phyloP scores from a whole-genome alignment of 2,329 filamentous ascomycete genomes.

The Hypoxylon sp. region DNA sequence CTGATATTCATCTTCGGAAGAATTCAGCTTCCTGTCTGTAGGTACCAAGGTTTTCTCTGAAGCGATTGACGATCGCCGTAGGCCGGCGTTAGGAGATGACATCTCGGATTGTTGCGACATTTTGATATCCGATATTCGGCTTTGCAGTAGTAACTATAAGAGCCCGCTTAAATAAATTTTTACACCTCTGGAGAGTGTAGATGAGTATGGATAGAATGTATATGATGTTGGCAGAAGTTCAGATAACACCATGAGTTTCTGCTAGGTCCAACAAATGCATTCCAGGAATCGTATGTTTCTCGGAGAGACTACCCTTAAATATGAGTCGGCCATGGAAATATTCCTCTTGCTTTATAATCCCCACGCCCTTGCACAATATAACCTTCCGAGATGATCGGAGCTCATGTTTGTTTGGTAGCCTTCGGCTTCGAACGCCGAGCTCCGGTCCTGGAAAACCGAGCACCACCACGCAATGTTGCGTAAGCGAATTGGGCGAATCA shows the following conservation, averaged over 20 bases:
- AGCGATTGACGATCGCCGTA: slow-evolving; percentile 38
- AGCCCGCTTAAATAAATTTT: not conserved
- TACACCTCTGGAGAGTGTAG: not conserved
- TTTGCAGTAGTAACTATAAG: not conserved
- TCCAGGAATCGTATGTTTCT: not conserved
- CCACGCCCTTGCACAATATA: not conserved
- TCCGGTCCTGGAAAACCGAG: slow-evolving; percentile 14
- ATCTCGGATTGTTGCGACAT: slow-evolving; percentile 19
- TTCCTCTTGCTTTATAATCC: not conserved
- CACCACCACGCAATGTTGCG: slow-evolving; percentile 1
- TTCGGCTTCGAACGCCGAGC: slow-evolving; percentile 19
- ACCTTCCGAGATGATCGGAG: not conserved
- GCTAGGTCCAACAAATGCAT: not conserved
- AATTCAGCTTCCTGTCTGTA: slow-evolving; percentile 17
- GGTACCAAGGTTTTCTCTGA: slow-evolving; percentile 48
- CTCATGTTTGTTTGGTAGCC: not conserved
- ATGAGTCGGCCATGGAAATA: slow-evolving; percentile 11
- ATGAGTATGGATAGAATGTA: not conserved
- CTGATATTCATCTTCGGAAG: slow-evolving; percentile 8
- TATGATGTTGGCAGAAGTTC: not conserved
- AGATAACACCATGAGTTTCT: slow-evolving; percentile 1
- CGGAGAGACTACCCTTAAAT: not conserved
- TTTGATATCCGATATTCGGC: not conserved
- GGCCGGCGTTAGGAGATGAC: slow-evolving; percentile 4
- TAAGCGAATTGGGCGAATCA: slow-evolving; percentile 28